A percentile compares a stretch with the other conserved stretches of the same genome.
Evolutionary conservation across 768 basidiomycete genomes (phyloP).

Genomic region (Inosperma sp.): DNA sequence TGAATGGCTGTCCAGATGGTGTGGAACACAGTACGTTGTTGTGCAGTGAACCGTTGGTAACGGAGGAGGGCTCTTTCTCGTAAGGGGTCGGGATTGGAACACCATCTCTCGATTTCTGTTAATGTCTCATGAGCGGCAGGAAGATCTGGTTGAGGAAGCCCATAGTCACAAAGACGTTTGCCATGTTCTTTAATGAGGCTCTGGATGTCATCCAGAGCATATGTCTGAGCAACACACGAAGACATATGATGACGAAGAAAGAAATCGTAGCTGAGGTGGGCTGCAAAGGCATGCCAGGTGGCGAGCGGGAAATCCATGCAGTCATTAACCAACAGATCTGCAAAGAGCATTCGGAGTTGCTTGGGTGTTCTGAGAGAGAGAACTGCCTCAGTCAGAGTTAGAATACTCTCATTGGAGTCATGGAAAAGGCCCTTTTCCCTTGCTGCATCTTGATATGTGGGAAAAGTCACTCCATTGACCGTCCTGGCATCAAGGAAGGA

Average conservation of each 20-base stretch:
- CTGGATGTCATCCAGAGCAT: constrained; percentile 2
- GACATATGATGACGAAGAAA: neutral
- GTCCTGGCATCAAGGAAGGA: constrained; percentile 18
- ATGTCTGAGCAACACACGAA: neutral
- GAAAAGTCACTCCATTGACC: constrained; percentile 13
- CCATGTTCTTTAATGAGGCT: constrained; percentile 14
- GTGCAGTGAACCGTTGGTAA: constrained; percentile 13
- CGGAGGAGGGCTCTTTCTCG: constrained; percentile 3
- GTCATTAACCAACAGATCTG: constrained; percentile 35
- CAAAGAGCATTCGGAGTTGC: constrained; percentile 37
- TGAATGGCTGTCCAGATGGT: constrained; percentile 4
- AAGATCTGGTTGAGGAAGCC: constrained; percentile 26
- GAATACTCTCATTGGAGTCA: constrained; percentile 14
- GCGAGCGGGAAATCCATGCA: constrained; percentile 17
- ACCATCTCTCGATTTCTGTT: constrained; percentile 13
- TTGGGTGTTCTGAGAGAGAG: constrained; percentile 26
- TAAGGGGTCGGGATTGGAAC: neutral
- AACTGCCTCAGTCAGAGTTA: constrained; percentile 36
- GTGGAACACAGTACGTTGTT: constrained; percentile 12
- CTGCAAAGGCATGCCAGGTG: constrained; percentile 10
- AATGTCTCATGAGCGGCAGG: neutral
- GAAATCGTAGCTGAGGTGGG: constrained; percentile 13
- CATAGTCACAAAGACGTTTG: constrained; percentile 22
- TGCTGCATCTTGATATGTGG: constrained; percentile 22
- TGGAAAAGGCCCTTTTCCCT: constrained; percentile 16